Evolutionary conservation across 2,329 filamentous ascomycete species (phyloP).

Genomic region (Mariannaea sp.): DNA sequence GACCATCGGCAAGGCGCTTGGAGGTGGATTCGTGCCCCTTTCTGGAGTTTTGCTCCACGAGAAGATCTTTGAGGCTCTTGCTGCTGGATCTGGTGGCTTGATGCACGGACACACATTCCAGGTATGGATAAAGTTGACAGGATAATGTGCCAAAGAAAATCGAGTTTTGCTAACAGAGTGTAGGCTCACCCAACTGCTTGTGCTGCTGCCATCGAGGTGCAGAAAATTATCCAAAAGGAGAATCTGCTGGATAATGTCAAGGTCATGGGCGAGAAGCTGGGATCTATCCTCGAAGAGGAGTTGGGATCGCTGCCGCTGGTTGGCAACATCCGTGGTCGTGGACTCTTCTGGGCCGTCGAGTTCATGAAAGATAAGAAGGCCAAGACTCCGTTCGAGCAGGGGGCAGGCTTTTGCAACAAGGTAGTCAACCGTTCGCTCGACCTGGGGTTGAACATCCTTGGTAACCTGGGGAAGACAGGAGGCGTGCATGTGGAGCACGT

Average conservation of each 20-base stretch:
- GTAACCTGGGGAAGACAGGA: slow-evolving; percentile 9
- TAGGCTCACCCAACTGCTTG: slow-evolving; percentile 17
- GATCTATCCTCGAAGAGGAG: neutral
- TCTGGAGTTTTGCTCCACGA: slow-evolving; percentile 18
- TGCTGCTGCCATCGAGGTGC: slow-evolving; percentile 11
- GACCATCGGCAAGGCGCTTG: slow-evolving; percentile 25
- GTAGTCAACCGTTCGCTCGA: neutral
- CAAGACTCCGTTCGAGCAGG: slow-evolving; percentile 1
- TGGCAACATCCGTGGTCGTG: slow-evolving; percentile 14
- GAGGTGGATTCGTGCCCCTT: slow-evolving; percentile 24
- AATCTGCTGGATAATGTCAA: slow-evolving; percentile 7
- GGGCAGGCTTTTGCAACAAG: slow-evolving; percentile 1
- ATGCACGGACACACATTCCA: slow-evolving; percentile 15
- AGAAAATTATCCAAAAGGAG: slow-evolving; percentile 9
- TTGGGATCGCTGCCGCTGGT: slow-evolving; percentile 5
- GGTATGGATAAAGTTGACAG: neutral
- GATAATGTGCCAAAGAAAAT: too few relatives aligned
- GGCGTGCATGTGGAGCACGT: slow-evolving; percentile 14
- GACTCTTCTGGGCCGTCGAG: slow-evolving; percentile 21
- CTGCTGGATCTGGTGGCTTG: slow-evolving; percentile 7
- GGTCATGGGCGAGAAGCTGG: slow-evolving; percentile 10
- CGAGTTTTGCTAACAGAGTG: neutral
- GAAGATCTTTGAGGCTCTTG: slow-evolving; percentile 15
- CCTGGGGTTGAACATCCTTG: slow-evolving; percentile 14
- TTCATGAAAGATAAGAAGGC: slow-evolving; percentile 7